Conservation (phyloP, 202 grass and related monocot species). For the Zizania palustris region DNA sequence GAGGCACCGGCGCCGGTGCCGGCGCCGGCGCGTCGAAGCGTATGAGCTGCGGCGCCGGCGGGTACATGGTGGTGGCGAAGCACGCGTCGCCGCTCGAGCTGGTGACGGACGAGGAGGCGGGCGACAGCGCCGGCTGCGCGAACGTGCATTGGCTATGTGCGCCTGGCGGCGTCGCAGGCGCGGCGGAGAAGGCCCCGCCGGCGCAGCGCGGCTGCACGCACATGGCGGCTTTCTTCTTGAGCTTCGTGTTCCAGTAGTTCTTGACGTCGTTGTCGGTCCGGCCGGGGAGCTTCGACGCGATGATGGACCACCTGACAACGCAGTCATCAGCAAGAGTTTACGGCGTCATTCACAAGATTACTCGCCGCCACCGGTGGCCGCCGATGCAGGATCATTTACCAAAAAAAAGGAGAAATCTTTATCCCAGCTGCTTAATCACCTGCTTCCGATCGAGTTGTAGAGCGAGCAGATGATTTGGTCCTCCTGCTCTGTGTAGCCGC, state of each 20-base stretch:
- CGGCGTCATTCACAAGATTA: not conserved
- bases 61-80: slow-evolving; percentile 33
- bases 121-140: slow-evolving; percentile 33
- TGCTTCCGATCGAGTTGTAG: slow-evolving; percentile 68
- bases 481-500: slow-evolving; percentile 70
- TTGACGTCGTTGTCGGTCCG: slow-evolving; percentile 87
- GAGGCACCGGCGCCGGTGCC: not conserved
- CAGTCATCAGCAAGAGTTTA: not conserved
- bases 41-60: not conserved
- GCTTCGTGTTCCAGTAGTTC: slow-evolving; percentile 94
- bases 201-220: not conserved
- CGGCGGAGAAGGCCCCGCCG: not conserved
- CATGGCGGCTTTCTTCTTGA: slow-evolving; percentile 61
- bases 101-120: slow-evolving; percentile 43
- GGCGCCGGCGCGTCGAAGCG: slow-evolving; percentile 33
- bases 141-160: not conserved
- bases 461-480: slow-evolving; percentile 65
- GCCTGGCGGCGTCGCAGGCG: slow-evolving; percentile 12
- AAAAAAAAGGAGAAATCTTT: not conserved
- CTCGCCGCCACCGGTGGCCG: not conserved
- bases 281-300: slow-evolving; percentile 63
- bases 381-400: not conserved
- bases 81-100: slow-evolving; percentile 40
- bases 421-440: slow-evolving; percentile 17
- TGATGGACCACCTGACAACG: slow-evolving; percentile 60